These are phyloP conservation scores for Cryptococcus sp. DNA, from an alignment of 1,284 basidiomycete genomes.

Conservation along the genomic window DNA sequence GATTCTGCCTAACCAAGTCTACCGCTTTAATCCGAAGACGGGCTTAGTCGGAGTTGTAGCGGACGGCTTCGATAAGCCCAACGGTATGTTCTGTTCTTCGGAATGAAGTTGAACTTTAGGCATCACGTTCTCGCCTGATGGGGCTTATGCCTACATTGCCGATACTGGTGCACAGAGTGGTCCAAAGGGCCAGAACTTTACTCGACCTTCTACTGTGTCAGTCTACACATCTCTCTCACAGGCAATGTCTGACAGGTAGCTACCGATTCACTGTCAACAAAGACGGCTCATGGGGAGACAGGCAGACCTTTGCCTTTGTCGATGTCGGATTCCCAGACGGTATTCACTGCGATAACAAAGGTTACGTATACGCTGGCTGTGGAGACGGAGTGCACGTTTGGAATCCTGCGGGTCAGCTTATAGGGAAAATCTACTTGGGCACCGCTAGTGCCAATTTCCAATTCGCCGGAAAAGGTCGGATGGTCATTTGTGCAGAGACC, in stretches of 20 bases:
- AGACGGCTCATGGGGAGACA: conserved; percentile 58
- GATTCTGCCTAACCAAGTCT: conserved; percentile 66
- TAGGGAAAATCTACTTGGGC: conserved; percentile 70
- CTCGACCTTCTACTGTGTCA: conserved; percentile 64
- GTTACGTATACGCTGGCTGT: conserved; percentile 65
- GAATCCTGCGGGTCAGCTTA: conserved; percentile 58
- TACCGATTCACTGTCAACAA: conserved; percentile 67
- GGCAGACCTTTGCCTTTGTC: conserved; percentile 65
- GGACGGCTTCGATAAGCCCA: conserved; percentile 56
- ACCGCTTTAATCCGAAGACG: conserved; percentile 62
- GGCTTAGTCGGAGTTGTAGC: conserved; percentile 64
- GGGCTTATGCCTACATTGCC: conserved; percentile 63
- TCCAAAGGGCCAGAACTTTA: conserved; percentile 58
- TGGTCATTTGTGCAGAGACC: conserved; percentile 66
- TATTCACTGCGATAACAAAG: conserved; percentile 57
- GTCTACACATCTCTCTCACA: conserved; percentile 17
- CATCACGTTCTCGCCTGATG: conserved; percentile 64
- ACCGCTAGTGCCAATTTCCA: conserved; percentile 58
- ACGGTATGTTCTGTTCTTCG: conserved; percentile 24
- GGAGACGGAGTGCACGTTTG: conserved; percentile 73
- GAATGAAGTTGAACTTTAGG: conserved; percentile 50
- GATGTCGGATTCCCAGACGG: conserved; percentile 63
- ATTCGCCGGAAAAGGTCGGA: conserved; percentile 60
- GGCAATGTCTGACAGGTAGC: conserved; percentile 44
- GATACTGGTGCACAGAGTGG: conserved; percentile 46